A percentile compares a stretch with the other conserved stretches of the same genome.
These are phyloP conservation scores for Salvia miltiorrhiza DNA, from an alignment of 257 asterid species.

Conservation along the genomic window DNA sequence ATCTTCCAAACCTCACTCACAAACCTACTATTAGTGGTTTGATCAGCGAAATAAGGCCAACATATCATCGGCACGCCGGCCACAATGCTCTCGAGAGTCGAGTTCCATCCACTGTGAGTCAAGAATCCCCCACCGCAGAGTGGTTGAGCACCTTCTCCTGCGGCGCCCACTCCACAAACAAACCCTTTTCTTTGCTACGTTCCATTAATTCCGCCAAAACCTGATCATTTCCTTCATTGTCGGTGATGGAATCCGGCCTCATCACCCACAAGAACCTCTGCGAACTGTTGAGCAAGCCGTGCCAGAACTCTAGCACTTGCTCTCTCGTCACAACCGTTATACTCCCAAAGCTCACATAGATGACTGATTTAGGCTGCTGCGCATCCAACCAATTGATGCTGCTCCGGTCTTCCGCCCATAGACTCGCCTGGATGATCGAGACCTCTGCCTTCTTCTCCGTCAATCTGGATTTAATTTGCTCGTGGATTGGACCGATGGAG, in stretches of 20 bases:
- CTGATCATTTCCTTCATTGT: background rate
- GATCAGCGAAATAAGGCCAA: slow-evolving; percentile 38
- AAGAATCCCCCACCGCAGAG: slow-evolving; percentile 28
- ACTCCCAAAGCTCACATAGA: slow-evolving; percentile 41
- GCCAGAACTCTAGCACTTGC: slow-evolving; percentile 31
- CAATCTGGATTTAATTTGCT: slow-evolving; percentile 25
- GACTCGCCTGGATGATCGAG: slow-evolving; percentile 23
- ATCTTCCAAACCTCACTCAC: slow-evolving; percentile 39
- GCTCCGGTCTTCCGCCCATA: slow-evolving; percentile 30
- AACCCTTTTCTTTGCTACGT: slow-evolving; percentile 26
- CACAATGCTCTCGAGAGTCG: slow-evolving; percentile 29
- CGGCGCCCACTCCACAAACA: slow-evolving; percentile 34
- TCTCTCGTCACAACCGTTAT: slow-evolving; percentile 24
- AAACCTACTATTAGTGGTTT: slow-evolving; percentile 30
- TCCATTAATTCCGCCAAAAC: slow-evolving; percentile 15
- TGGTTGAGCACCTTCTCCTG: slow-evolving; percentile 30
- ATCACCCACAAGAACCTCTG: slow-evolving; percentile 35
- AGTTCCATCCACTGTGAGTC: slow-evolving; percentile 40
- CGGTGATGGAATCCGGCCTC: slow-evolving; percentile 31
- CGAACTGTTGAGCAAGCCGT: slow-evolving; percentile 47
- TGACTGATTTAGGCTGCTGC: slow-evolving; percentile 25
- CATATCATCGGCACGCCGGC: slow-evolving; percentile 33
- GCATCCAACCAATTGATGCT: slow-evolving; percentile 36
- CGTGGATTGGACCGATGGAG: slow-evolving; percentile 55
- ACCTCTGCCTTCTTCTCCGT: background rate